Evolutionary conservation across 495 filamentous ascomycete genomes (phyloP), one percentile per base, ranked within the genome.

Genomic region (Penicillium steckii): DNA sequence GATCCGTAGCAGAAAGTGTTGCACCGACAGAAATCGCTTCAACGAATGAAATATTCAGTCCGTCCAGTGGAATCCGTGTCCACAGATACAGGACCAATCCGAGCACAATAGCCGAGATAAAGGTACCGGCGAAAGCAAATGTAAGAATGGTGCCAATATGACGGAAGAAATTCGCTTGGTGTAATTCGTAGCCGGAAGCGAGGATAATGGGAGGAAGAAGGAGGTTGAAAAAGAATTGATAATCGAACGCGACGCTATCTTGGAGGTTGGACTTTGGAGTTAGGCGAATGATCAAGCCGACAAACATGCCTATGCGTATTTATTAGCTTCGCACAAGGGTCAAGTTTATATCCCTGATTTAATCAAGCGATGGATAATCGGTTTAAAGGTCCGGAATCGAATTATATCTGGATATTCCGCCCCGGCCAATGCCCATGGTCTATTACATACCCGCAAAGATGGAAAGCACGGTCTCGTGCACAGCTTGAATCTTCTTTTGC

Each of bases 181-280:
- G 94, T 30, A 98, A 70, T 70, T 98, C 94, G 74, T 97, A 98
- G 33, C 94, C 94, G 26, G 92, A 96, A 29, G 91, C 92, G 35
- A 98, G 79, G 68, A 98, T 98, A 64, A 98, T 98, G 7, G 94
- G 94, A 27, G 94, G 94, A 25, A 98, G 85, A 32, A 98, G 86
- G 48, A 98, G 84, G 70, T 97, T 98, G 77, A 98, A 98, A 78
- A 98, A 98, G 71, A 96, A 92, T 62, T 97, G 91, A 69, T 97
- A 96, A 74, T 97, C 85, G 77, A 98, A 98, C 67, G 86, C 94
- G 55, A 98, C 89, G 53, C 88, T 81, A 54, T 87, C 85, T 67
- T 90, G 87, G 50, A 98, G 91, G 56, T 85, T 88, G 32, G 90
- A 85, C 55, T 85, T 84, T 46, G 85, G 79, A 40, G 84, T 86